Conservation (phyloP, 2,329 filamentous ascomycete genomes). For the Aspergillus phoenicis region DNA sequence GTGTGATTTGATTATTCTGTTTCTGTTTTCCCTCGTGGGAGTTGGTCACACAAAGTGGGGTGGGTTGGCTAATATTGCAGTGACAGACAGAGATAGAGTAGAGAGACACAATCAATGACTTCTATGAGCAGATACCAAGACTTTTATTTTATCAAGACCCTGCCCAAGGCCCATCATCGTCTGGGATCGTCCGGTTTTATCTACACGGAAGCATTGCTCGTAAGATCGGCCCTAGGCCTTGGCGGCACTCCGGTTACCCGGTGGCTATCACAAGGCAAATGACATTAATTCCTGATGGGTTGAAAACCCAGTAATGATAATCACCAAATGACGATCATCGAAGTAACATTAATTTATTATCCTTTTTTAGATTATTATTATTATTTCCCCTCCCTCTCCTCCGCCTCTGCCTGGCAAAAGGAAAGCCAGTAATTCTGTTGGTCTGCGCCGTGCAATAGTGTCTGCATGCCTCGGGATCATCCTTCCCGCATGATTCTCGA, state of each 20-base stretch:
- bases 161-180: constrained; percentile 2
- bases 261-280: constrained; percentile 12
- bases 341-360: constrained; percentile 1
- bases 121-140: neutral
- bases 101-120: neutral
- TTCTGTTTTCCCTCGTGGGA: too few species aligned
- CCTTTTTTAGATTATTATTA: neutral
- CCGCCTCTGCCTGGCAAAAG: too few species aligned
- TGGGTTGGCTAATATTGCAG: neutral
- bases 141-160: constrained; percentile 4
- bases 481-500: constrained; percentile 15
- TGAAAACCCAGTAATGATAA: constrained; percentile 1
- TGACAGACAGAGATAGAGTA: neutral
- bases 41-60: neutral
- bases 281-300: neutral
- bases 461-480: constrained; percentile 15
- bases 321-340: constrained; percentile 3
- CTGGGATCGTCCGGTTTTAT: constrained; percentile 16
- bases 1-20: too few species aligned
- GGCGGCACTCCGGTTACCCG: constrained; percentile 7
- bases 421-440: neutral
- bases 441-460: neutral
- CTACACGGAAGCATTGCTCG: constrained; percentile 10
- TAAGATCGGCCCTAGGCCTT: constrained; percentile 18
- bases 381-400: neutral